phyloP scores from a whole-genome alignment of 2,329 filamentous ascomycete species.

The Arthrobotrys sinensis region DNA sequence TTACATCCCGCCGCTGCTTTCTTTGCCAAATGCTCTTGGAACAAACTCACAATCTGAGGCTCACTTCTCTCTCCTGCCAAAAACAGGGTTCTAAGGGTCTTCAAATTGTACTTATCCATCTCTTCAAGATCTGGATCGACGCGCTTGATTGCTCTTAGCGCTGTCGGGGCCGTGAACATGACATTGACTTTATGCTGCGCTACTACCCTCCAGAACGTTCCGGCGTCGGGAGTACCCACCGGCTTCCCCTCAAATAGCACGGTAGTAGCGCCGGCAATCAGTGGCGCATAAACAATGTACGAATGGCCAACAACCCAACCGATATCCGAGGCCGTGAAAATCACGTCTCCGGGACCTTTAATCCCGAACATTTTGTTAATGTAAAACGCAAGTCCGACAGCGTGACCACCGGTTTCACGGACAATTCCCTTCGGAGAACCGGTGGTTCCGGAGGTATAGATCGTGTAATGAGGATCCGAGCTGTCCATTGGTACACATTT shows the following conservation, averaged over 20 bases:
- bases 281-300: slow-evolving; percentile 92
- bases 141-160: slow-evolving; percentile 86
- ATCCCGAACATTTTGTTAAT: slow-evolving; percentile 88
- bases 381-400: slow-evolving; percentile 85
- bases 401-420: slow-evolving; percentile 86
- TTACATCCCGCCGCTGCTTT: slow-evolving; percentile 70
- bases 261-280: slow-evolving; percentile 87
- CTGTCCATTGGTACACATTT: slow-evolving; percentile 72
- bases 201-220: slow-evolving; percentile 88
- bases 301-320: slow-evolving; percentile 91
- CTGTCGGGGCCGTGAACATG: slow-evolving; percentile 89
- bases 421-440: slow-evolving; percentile 87
- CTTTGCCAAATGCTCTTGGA: slow-evolving; percentile 77
- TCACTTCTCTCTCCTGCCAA: slow-evolving; percentile 92
- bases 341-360: slow-evolving; percentile 85
- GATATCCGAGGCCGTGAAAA: slow-evolving; percentile 86
- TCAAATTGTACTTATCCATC: slow-evolving; percentile 80
- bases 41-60: slow-evolving; percentile 85
- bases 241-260: slow-evolving; percentile 96
- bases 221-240: slow-evolving; percentile 87
- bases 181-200: slow-evolving; percentile 88
- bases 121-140: slow-evolving; percentile 83
- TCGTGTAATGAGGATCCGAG: slow-evolving; percentile 87
- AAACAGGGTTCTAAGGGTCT: slow-evolving; percentile 80
- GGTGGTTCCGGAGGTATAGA: slow-evolving; percentile 89